These are phyloP conservation scores for Straminergon stramineum DNA, from an alignment of 225 moss, liverwort and hornwort genomes.

Conservation along the genomic window DNA sequence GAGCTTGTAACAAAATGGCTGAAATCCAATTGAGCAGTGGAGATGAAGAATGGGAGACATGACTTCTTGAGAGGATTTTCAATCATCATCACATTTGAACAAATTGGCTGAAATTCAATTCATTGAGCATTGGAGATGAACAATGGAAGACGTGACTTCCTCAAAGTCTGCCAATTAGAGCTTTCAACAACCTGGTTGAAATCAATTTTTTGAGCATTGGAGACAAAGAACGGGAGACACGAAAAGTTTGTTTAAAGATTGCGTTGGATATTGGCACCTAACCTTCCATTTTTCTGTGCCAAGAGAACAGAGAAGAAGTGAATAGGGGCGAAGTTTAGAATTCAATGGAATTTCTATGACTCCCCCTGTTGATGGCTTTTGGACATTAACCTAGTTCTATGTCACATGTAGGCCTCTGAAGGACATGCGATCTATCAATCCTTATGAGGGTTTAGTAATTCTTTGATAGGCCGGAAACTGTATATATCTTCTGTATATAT, in stretches of 20 bases:
- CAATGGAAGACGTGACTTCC: not conserved
- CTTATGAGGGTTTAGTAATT: not conserved
- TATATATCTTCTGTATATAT: conserved; percentile 16
- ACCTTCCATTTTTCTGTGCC: not conserved
- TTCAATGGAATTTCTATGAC: not conserved
- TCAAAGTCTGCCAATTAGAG: not conserved
- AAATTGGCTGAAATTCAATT: not conserved
- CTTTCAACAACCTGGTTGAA: not conserved
- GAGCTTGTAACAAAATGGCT: not conserved
- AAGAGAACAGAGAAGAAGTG: no score
- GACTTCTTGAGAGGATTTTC: no score
- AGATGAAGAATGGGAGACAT: not conserved
- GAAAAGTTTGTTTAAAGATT: no score
- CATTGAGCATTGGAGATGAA: not conserved
- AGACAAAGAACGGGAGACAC: not conserved
- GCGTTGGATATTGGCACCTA: not conserved
- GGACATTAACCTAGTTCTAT: not conserved
- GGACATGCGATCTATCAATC: not conserved
- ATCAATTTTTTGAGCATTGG: not conserved
- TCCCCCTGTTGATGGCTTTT: not conserved
- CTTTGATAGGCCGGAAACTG: conserved; percentile 14
- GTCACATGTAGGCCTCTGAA: not conserved
- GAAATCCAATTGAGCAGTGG: not conserved
- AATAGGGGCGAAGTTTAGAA: not conserved
- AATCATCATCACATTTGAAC: not conserved